phyloP scores from a whole-genome alignment of 2,329 filamentous ascomycete species.

The Fusarium redolens region DNA sequence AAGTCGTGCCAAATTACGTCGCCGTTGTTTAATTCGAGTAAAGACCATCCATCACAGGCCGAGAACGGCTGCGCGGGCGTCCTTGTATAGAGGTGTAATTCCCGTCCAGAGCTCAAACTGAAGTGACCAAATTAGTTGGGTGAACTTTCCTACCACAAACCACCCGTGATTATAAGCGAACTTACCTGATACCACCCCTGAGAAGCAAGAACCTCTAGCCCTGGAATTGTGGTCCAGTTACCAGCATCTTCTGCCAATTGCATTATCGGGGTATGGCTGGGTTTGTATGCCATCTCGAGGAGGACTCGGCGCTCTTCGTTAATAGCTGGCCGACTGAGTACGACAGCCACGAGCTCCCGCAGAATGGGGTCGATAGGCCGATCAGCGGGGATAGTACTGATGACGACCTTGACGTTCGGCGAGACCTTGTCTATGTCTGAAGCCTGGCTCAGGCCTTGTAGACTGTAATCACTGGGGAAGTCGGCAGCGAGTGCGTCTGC shows the following conservation, averaged over 20 bases:
- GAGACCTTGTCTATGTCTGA: constrained; percentile 60
- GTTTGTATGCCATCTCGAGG: constrained; percentile 97
- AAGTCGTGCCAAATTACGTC: constrained; percentile 3
- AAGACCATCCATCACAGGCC: constrained; percentile 40
- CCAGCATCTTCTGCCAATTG: constrained; percentile 76
- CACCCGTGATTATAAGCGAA: constrained; percentile 27
- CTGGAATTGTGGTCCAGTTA: constrained; percentile 86
- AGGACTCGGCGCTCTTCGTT: constrained; percentile 67
- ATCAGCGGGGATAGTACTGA: constrained; percentile 93
- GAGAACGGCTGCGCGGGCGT: constrained; percentile 72
- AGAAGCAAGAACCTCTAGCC: constrained; percentile 87
- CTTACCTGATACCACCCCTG: constrained; percentile 90
- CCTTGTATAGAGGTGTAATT: constrained; percentile 77
- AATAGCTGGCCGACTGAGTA: constrained; percentile 58
- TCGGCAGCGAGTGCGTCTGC: constrained; percentile 73
- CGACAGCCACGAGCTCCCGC: constrained; percentile 69
- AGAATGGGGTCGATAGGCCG: constrained; percentile 80
- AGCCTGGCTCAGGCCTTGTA: constrained; percentile 68
- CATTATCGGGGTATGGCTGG: constrained; percentile 85
- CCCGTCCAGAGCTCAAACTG: constrained; percentile 88
- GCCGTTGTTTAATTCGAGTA: not conserved
- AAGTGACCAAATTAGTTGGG: constrained; percentile 29
- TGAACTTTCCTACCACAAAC: not conserved
- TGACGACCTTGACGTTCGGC: constrained; percentile 72
- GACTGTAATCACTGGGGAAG: constrained; percentile 79